Conservation (phyloP, 2,329 filamentous ascomycete species). For the Exophiala lecanii-corni region DNA sequence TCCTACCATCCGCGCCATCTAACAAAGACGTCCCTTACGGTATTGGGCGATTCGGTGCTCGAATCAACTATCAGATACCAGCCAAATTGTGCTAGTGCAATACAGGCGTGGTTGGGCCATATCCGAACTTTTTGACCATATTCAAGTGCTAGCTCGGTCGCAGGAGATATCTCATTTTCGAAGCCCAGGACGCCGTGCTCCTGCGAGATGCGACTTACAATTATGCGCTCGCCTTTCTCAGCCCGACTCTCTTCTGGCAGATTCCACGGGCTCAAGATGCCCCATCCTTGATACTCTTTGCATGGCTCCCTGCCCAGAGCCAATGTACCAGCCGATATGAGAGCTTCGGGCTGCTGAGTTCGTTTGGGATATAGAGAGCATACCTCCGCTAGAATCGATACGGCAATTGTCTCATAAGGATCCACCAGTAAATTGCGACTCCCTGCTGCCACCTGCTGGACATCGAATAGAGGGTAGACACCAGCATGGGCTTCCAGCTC, state of each 20-base stretch:
- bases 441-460: constrained; percentile 73
- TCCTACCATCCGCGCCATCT: constrained; percentile 67
- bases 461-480: constrained; percentile 69
- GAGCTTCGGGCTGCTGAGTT: constrained; percentile 52
- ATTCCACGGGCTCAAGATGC: constrained; percentile 60
- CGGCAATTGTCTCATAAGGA: constrained; percentile 52
- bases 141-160: constrained; percentile 43
- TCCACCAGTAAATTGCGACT: constrained; percentile 43
- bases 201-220: constrained; percentile 68
- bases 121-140: constrained; percentile 65
- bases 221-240: constrained; percentile 53
- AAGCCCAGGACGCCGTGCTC: constrained; percentile 72
- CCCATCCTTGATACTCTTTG: constrained; percentile 67
- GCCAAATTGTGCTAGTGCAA: constrained; percentile 65
- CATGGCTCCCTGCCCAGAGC: constrained; percentile 71
- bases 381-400: constrained; percentile 68
- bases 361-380: constrained; percentile 60
- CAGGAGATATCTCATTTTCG: constrained; percentile 35
- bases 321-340: constrained; percentile 65
- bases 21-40: constrained; percentile 71
- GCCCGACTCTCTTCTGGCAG: constrained; percentile 29
- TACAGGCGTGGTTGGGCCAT: constrained; percentile 79
- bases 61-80: constrained; percentile 73
- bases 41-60: constrained; percentile 45
- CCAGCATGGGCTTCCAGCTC: constrained; percentile 69